Evolutionary conservation across 2,329 filamentous ascomycete genomes (phyloP), one percentile per base, ranked within the genome.

Genomic region (Sporothrix phasma): DNA sequence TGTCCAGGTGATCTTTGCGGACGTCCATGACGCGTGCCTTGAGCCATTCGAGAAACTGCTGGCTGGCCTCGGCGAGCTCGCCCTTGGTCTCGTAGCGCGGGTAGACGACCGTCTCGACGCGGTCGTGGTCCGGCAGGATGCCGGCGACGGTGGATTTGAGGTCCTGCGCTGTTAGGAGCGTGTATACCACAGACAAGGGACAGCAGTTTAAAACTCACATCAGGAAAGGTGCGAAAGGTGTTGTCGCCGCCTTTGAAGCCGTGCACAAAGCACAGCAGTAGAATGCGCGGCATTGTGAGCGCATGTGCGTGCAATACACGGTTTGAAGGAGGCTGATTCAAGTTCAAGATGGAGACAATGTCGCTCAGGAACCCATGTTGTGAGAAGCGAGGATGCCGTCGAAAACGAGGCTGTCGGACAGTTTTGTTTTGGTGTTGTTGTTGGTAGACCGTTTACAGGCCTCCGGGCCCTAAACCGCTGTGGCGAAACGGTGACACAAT

Each of bases 21-120:
- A 93, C 78, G 56, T 92, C 88, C 73, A 93, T 91, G 43, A 95
- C 89, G 68, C 86, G 85, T 71, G 92, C 86, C 70, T 90, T 88
- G 54, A 96, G 81, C 88, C 80, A 83, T 72, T 74, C 76, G 5
- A 81, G 69, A 31, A 83, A 81, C 0, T 74, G 74, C 5, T 73
- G 72, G 1, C 78, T 75, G 66, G 78, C 79, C 65, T 79, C 73
- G 0, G 77, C 76, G 49, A 91, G 75, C 72, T 90, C 87, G 3
- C 88, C 88, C 64, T 83, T 81, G 0, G 88, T 91, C 71, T 90
- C 88, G 74, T 86, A 91, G 70, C 85, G 84, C 1, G 88, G 88
- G 71, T 90, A 90, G 19, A 87, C 80, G 46, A 86, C 76, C 3
- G 83, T 81, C 46, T 84, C 77, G 37, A 90, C 80, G 59, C 58